Percentiles rank a stretch among this genome's conserved stretches.
Conservation (phyloP, 106 monocot species). For the Ottelia alismoides region DNA sequence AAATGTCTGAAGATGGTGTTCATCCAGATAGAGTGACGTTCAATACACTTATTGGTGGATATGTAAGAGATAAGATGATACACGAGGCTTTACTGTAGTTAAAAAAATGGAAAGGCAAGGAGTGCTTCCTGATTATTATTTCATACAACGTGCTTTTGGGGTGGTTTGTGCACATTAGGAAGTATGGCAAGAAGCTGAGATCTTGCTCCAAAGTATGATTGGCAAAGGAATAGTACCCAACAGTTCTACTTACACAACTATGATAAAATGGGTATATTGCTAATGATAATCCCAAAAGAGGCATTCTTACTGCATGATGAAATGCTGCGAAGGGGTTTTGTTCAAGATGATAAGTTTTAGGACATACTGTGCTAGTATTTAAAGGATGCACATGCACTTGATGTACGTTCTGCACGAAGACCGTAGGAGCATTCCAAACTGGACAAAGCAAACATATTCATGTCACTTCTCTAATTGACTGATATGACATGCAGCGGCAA, state of each 20-base stretch:
- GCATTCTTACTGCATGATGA: slow-evolving; percentile 86
- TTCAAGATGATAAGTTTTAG: slow-evolving; percentile 55
- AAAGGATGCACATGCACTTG: no score
- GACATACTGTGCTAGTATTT: no score
- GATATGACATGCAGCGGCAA: no score
- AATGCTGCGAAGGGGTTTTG: slow-evolving; percentile 74
- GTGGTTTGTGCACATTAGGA: slow-evolving; percentile 49
- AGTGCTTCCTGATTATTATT: slow-evolving; percentile 51
- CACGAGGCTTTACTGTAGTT: slow-evolving; percentile 42
- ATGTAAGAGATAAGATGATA: slow-evolving; percentile 52
- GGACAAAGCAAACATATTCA: no score
- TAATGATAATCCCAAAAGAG: slow-evolving; percentile 58
- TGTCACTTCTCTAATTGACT: no score
- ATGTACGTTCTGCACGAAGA: no score
- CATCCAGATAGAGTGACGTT: slow-evolving; percentile 67
- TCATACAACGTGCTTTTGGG: slow-evolving; percentile 68
- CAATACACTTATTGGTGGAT: slow-evolving; percentile 69
- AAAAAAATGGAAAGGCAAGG: slow-evolving; percentile 47
- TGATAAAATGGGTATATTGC: slow-evolving; percentile 69
- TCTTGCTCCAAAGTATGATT: slow-evolving; percentile 41
- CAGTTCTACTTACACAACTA: slow-evolving; percentile 57
- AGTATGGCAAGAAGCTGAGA: slow-evolving; percentile 47
- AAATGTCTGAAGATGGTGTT: slow-evolving; percentile 46
- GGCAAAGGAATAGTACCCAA: slow-evolving; percentile 48
- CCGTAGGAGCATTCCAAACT: no score